Percentiles rank a stretch among this genome's conserved stretches.
These are phyloP conservation scores for Fusarium staphyleae DNA, from an alignment of 2,329 filamentous ascomycete genomes.

Conservation along the genomic window DNA sequence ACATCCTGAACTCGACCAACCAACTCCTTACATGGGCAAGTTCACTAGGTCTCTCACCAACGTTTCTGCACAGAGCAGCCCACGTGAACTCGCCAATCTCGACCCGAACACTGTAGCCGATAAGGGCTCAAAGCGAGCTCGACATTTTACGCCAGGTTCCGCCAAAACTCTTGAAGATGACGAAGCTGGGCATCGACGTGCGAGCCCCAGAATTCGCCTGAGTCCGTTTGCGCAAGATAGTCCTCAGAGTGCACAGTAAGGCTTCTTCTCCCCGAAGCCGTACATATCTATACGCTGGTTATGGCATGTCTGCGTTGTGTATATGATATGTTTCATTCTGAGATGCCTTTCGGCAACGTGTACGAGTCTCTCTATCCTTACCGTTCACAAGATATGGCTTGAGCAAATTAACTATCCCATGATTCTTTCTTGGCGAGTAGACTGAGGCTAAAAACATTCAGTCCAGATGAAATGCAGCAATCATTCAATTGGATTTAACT, in stretches of 20 bases:
- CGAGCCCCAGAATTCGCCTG: conserved; percentile 37
- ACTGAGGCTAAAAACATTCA: background rate
- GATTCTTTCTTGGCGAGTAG: background rate
- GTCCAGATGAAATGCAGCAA: too few relatives aligned
- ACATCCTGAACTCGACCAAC: conserved; percentile 12
- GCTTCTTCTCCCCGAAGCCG: background rate
- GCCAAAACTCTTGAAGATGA: conserved; percentile 57
- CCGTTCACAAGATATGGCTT: background rate
- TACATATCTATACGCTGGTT: background rate
- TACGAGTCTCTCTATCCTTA: background rate
- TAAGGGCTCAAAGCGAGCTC: conserved; percentile 54
- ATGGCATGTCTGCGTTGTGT: background rate
- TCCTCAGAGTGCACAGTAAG: background rate
- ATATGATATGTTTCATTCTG: background rate
- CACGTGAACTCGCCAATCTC: conserved; percentile 16
- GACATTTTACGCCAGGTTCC: conserved; percentile 47
- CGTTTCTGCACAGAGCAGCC: conserved; percentile 15
- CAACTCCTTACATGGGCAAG: conserved; percentile 10
- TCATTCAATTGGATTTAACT: too few relatives aligned
- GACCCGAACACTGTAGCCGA: conserved; percentile 33
- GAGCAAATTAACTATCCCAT: background rate
- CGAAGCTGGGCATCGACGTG: conserved; percentile 54
- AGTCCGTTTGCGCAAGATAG: conserved; percentile 26
- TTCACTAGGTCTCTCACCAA: conserved; percentile 5
- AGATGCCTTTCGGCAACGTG: background rate